Percentiles rank a stretch among this genome's conserved stretches.
Evolutionary conservation across 371 early-diverging fungal genomes (phyloP).

Genomic region (Conidiobolus incongruus): DNA sequence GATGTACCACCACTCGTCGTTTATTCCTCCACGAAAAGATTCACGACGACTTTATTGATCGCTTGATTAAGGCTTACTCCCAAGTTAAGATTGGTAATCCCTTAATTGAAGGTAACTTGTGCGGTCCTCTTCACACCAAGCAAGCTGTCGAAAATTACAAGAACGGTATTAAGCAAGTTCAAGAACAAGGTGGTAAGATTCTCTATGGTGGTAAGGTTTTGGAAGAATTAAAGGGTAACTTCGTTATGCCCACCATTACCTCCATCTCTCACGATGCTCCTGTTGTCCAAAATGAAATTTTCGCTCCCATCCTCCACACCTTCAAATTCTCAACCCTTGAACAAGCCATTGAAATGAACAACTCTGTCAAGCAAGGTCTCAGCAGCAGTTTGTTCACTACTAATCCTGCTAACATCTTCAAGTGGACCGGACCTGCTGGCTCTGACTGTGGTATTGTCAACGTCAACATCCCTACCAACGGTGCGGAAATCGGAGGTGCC

Average conservation of each 20-base stretch:
- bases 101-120: conserved; percentile 52
- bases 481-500: conserved; percentile 95
- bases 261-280: conserved; percentile 43
- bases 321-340: conserved; percentile 60
- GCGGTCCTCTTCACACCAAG: conserved; percentile 86
- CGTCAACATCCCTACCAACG: conserved; percentile 92
- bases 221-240: conserved; percentile 46
- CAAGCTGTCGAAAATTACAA: conserved; percentile 54
- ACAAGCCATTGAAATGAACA: conserved; percentile 77
- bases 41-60: conserved; percentile 61
- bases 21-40: conserved; percentile 80
- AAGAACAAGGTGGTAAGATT: conserved; percentile 63
- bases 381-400: conserved; percentile 71
- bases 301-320: conserved; percentile 86
- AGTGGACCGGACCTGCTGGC: conserved; percentile 83
- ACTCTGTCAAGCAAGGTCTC: conserved; percentile 80
- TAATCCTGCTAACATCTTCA: conserved; percentile 61
- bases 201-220: conserved; percentile 64
- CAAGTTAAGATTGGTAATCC: conserved; percentile 88
- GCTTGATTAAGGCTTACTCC: conserved; percentile 58
- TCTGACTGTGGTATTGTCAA: conserved; percentile 96
- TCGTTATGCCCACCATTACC: conserved; percentile 90
- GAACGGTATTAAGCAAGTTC: conserved; percentile 47
- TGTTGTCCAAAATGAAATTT: conserved; percentile 80
- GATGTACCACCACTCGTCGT: conserved; percentile 89